These are phyloP conservation scores for Pelargonium myrrhifolium DNA, from an alignment of 441 rosid species.

Conservation along the genomic window DNA sequence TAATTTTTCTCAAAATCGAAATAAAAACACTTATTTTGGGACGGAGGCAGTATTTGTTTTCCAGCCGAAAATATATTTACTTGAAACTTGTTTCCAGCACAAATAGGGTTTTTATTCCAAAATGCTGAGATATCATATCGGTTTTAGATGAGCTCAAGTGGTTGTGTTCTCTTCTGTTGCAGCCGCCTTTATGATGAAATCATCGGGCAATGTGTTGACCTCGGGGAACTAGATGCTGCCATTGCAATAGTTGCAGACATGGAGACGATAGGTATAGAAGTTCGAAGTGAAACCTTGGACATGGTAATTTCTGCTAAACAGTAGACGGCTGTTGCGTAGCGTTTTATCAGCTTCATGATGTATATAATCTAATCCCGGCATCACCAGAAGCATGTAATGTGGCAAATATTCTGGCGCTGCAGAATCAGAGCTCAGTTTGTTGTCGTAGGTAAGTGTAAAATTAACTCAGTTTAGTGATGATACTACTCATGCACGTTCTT, in stretches of 20 bases:
- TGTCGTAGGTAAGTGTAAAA: no score
- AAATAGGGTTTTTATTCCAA: background rate
- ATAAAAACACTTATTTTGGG: no score
- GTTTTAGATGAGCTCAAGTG: background rate
- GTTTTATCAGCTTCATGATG: no score
- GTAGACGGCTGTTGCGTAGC: background rate
- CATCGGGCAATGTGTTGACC: conserved; percentile 63
- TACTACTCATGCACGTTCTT: no score
- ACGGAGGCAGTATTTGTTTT: no score
- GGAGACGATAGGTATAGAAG: conserved; percentile 65
- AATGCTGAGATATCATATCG: background rate
- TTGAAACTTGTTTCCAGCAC: background rate
- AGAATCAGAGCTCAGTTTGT: no score
- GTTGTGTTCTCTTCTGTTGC: conserved; percentile 18
- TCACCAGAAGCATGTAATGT: no score
- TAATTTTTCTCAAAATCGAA: no score
- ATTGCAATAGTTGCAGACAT: conserved; percentile 81
- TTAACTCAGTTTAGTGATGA: no score
- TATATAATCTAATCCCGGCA: no score
- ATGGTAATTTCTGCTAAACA: conserved; percentile 71
- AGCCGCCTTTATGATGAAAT: conserved; percentile 86
- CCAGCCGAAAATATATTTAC: no score
- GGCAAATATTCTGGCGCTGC: no score
- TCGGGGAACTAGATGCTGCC: conserved; percentile 85
- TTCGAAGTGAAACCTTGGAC: conserved; percentile 67